Evolutionary conservation across 495 filamentous ascomycete genomes (phyloP), one percentile per base, ranked within the genome.

Genomic region (Aspergillus homomorphus): DNA sequence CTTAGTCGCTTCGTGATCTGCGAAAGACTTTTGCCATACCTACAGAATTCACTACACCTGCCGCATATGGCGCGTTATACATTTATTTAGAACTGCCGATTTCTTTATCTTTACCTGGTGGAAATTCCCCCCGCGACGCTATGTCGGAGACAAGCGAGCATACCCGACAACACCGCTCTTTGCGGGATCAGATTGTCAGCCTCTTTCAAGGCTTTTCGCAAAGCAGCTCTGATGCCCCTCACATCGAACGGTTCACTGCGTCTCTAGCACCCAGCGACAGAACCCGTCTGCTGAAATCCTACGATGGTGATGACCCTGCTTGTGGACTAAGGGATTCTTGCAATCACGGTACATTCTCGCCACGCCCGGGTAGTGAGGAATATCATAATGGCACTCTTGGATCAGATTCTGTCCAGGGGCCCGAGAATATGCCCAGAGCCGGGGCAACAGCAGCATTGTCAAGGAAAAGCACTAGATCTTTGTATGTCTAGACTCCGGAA

Each of bases 281-380:
- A 62, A 73, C 73, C 42, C 67, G 71, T 21, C 65, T 78, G 9
- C 59, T 80, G 45, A 67, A 73, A 45, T 74, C 71, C 4, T 78
- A 79, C 54, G 55, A 76, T 45, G 69, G 63, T 30, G 57, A 57
- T 41, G 66, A 67, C 21, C 72, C 74, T 50, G 59, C 64, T 6
- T 77, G 75, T 45, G 77, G 76, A 49, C 50, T 75, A 64, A 67
- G 75, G 55, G 61, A 78, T 45, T 61, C 61, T 53, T 91, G 87
- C 75, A 81, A 84, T 59, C 89, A 92, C 71, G 90, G 90, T 57
- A 88, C 87, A n/a, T 90, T 91, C 69, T 91, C 88, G 16, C 88
- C 89, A 12, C 78, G 81, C n/a, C 74, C 84, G 2, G 73, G 73
- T 53, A 80, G 74, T 41, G 73, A 77, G 12, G 69, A 79, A 23